These are phyloP conservation scores for Deakozyma indianensis DNA, from an alignment of 805 yeast genomes.

Conservation along the genomic window DNA sequence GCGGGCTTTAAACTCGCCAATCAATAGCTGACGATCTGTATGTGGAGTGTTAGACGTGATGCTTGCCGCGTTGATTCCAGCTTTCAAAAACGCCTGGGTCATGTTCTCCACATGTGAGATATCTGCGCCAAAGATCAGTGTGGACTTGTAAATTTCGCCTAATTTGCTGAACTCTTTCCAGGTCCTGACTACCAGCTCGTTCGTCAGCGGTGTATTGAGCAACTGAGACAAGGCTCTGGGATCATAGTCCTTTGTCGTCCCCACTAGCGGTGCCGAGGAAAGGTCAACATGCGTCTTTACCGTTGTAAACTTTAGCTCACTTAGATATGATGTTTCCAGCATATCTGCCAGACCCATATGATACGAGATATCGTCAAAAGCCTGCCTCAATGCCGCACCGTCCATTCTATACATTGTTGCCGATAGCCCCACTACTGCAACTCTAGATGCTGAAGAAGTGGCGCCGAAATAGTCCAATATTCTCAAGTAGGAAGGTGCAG, in stretches of 20 bases:
- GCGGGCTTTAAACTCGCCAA: conserved; percentile 48
- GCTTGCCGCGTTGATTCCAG: conserved; percentile 55
- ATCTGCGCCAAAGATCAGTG: conserved; percentile 68
- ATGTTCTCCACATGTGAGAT: conserved; percentile 48
- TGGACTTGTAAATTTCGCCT: conserved; percentile 33
- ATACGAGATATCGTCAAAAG: conserved; percentile 62
- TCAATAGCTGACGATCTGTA: conserved; percentile 33
- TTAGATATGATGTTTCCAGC: conserved; percentile 55
- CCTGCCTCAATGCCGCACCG: conserved; percentile 37
- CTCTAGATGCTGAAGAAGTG: conserved; percentile 22
- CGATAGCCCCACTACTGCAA: conserved; percentile 67
- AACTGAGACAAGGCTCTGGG: conserved; percentile 32
- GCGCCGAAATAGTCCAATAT: conserved; percentile 43
- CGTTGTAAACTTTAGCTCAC: conserved; percentile 51
- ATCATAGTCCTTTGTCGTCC: conserved; percentile 7
- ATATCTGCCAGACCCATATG: conserved; percentile 51
- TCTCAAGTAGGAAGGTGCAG: conserved; percentile 49
- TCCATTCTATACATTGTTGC: conserved; percentile 82
- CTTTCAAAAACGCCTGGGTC: conserved; percentile 34
- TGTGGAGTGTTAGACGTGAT: conserved; percentile 54
- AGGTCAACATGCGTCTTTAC: conserved; percentile 37
- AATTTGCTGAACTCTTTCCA: conserved; percentile 30
- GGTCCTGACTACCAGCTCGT: conserved; percentile 39
- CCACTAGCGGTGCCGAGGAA: conserved; percentile 16
- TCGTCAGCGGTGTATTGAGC: conserved; percentile 40